Conservation (phyloP, 805 yeast genomes). For the Kazachstania psychrophila region DNA sequence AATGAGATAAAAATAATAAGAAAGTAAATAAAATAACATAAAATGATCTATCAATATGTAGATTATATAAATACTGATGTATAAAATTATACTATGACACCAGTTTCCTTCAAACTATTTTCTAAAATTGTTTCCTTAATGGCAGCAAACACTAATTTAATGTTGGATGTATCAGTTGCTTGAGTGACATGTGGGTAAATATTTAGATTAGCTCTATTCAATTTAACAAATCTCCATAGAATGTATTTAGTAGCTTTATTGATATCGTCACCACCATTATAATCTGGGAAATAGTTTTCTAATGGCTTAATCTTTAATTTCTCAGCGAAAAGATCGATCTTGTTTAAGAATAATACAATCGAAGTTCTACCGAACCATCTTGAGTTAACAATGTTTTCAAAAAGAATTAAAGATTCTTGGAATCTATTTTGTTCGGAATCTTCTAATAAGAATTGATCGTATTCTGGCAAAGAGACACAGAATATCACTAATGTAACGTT, state of each 20-base stretch:
- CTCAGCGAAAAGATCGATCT: constrained; percentile 82
- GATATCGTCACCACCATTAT: constrained; percentile 81
- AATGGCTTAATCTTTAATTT: constrained; percentile 75
- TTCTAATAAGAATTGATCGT: constrained; percentile 78
- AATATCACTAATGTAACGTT: constrained; percentile 83
- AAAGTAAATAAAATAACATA: no score
- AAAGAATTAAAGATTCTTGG: constrained; percentile 72
- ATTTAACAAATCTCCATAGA: constrained; percentile 79
- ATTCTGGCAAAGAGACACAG: constrained; percentile 85
- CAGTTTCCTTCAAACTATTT: constrained; percentile 66
- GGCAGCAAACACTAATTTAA: constrained; percentile 76
- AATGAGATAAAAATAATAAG: no score
- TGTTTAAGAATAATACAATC: constrained; percentile 76
- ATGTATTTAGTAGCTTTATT: constrained; percentile 88
- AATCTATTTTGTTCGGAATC: constrained; percentile 66
- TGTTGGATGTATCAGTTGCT: constrained; percentile 88
- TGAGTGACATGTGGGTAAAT: constrained; percentile 89
- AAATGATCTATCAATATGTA: no score
- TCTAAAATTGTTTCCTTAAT: constrained; percentile 73
- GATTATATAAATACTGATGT: no score
- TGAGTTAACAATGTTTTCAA: constrained; percentile 85
- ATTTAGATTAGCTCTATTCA: constrained; percentile 71
- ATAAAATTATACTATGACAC: constrained; percentile 41
- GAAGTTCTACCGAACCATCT: constrained; percentile 88
- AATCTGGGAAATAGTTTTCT: constrained; percentile 79